These are phyloP conservation scores for Apiotrichum brassicae DNA, from an alignment of 1,284 basidiomycete species.

Conservation along the genomic window DNA sequence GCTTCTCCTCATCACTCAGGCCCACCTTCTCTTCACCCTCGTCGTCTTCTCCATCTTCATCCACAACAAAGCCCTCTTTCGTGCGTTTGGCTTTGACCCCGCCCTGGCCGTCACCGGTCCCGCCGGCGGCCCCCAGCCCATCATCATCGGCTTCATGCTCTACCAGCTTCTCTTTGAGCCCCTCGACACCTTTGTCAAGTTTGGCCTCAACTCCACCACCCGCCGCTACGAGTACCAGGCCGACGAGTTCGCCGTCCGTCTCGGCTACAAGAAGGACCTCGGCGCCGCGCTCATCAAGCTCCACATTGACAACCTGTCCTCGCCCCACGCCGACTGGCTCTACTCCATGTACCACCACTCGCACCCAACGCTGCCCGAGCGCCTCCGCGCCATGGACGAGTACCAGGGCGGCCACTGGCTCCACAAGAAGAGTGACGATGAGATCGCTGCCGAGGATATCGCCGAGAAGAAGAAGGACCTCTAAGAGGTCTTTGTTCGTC, in stretches of 20 bases:
- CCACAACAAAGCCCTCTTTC: conserved; percentile 72
- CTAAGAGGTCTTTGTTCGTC: neutral
- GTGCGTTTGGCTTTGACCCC: conserved; percentile 76
- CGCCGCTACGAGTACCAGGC: conserved; percentile 85
- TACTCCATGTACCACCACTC: conserved; percentile 90
- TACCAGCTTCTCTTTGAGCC: conserved; percentile 82
- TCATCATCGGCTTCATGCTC: conserved; percentile 80
- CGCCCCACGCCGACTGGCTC: conserved; percentile 86
- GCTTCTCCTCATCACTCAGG: conserved; percentile 74
- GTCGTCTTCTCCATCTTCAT: conserved; percentile 88
- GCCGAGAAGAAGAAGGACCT: conserved; percentile 7
- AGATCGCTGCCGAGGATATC: conserved; percentile 1
- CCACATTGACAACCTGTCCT: conserved; percentile 83
- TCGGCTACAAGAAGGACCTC: conserved; percentile 56
- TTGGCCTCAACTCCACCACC: conserved; percentile 71
- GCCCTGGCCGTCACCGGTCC: conserved; percentile 53
- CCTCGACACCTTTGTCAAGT: conserved; percentile 68
- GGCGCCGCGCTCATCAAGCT: conserved; percentile 70
- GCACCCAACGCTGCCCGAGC: conserved; percentile 82
- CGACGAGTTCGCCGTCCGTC: conserved; percentile 43
- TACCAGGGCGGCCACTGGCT: conserved; percentile 25
- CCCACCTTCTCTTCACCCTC: conserved; percentile 80
- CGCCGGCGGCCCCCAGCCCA: conserved; percentile 56
- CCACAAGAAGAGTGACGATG: neutral
- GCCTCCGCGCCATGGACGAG: conserved; percentile 68